These are phyloP conservation scores for Yarrowia bubula DNA, from an alignment of 805 yeast species.

Conservation along the genomic window DNA sequence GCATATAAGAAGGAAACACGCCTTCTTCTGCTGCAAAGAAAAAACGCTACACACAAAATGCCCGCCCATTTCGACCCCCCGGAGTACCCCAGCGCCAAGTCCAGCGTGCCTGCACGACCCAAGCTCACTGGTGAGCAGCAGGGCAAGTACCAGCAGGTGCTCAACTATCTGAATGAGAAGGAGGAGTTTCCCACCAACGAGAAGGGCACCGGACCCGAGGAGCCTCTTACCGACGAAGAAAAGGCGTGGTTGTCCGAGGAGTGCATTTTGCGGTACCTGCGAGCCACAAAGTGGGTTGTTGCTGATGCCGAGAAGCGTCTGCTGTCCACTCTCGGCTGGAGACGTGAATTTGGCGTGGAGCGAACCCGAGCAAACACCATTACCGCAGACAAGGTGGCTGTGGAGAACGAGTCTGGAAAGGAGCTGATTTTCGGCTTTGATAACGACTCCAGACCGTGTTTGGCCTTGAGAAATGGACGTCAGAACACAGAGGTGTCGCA, in stretches of 20 bases:
- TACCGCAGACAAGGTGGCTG: conserved; percentile 41
- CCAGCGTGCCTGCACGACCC: conserved; percentile 52
- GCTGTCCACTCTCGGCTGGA: conserved; percentile 80
- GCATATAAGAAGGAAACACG: too few species aligned
- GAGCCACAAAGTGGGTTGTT: conserved; percentile 90
- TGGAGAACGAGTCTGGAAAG: conserved; percentile 88
- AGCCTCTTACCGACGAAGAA: conserved; percentile 52
- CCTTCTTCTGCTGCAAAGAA: too few species aligned
- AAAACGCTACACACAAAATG: conserved; percentile 26
- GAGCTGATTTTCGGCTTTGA: conserved; percentile 90
- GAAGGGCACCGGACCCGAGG: conserved; percentile 37
- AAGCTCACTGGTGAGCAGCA: conserved; percentile 55
- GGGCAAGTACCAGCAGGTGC: conserved; percentile 59
- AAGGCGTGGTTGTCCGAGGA: conserved; percentile 92
- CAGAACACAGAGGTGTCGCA: conserved; percentile 90
- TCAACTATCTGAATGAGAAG: conserved; percentile 53
- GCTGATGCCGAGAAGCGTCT: conserved; percentile 71
- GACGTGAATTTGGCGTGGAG: conserved; percentile 82
- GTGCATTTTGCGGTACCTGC: conserved; percentile 81
- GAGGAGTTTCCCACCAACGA: conserved; percentile 44
- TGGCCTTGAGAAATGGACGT: conserved; percentile 89
- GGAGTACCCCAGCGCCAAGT: conserved; percentile 49
- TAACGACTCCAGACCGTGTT: conserved; percentile 84
- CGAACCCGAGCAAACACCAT: conserved; percentile 31
- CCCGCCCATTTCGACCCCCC: conserved; percentile 49